Percentiles rank a stretch among this genome's conserved stretches.
These are phyloP conservation scores for Fusarium pilosicola DNA, from an alignment of 2,329 filamentous ascomycete species.

Conservation along the genomic window DNA sequence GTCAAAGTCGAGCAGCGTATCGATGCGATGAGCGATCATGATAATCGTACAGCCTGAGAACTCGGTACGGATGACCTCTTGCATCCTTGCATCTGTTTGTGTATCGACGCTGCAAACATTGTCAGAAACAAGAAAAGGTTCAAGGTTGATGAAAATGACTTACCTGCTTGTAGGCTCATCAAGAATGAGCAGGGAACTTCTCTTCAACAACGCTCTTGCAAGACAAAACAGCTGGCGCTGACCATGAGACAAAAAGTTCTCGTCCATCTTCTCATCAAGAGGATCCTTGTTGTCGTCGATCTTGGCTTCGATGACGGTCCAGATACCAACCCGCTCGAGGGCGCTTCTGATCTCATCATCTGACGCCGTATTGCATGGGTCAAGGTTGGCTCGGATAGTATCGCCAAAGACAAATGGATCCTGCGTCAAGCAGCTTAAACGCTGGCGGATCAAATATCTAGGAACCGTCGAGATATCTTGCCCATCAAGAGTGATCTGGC, in stretches of 20 bases:
- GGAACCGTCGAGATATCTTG: conserved; percentile 50
- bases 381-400: conserved; percentile 61
- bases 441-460: conserved; percentile 42
- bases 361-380: conserved; percentile 52
- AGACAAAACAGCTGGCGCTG: conserved; percentile 49
- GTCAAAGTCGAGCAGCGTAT: conserved; percentile 50
- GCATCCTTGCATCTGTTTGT: conserved; percentile 45
- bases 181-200: conserved; percentile 43
- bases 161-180: conserved; percentile 55
- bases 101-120: conserved; percentile 40
- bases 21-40: conserved; percentile 49
- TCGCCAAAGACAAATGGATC: conserved; percentile 63
- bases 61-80: conserved; percentile 45
- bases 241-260: conserved; percentile 51
- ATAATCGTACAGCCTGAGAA: conserved; percentile 47
- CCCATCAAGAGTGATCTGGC: conserved; percentile 58
- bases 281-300: conserved; percentile 45
- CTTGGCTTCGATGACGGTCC: conserved; percentile 53
- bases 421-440: conserved; percentile 61
- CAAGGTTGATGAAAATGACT: neutral
- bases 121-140: neutral
- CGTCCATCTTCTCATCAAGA: conserved; percentile 49
- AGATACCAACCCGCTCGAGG: conserved; percentile 59
- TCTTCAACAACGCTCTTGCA: conserved; percentile 45
- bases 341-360: conserved; percentile 57